Conservation (phyloP, 2,329 filamentous ascomycete species). For the Pyrenophora seminiperda region DNA sequence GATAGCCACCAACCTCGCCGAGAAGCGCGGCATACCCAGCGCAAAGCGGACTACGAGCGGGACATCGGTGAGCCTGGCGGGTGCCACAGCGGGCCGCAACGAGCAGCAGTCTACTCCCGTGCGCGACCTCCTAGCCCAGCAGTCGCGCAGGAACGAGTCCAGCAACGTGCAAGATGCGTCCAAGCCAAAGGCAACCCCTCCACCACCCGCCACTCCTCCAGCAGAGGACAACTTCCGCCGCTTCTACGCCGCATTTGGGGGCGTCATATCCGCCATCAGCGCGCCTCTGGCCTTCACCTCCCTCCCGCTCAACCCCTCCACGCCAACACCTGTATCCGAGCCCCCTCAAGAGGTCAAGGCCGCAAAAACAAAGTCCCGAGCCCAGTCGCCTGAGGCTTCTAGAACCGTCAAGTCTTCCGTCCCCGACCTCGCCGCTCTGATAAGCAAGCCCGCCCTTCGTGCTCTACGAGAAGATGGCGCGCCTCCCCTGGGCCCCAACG, state of each 20-base stretch:
- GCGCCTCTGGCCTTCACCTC: conserved; percentile 92
- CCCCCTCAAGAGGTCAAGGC: conserved; percentile 27
- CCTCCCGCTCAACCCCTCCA: conserved; percentile 66
- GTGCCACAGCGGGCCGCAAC: conserved; percentile 65
- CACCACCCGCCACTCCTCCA: conserved; percentile 28
- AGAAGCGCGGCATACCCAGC: conserved; percentile 75
- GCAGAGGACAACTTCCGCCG: conserved; percentile 80
- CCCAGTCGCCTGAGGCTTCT: conserved; percentile 36
- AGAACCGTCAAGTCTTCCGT: conserved; percentile 55
- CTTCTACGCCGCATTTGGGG: conserved; percentile 92
- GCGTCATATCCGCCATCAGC: conserved; percentile 83
- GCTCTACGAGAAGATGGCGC: conserved; percentile 70
- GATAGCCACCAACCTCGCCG: conserved; percentile 86
- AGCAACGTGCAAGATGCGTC: conserved; percentile 19
- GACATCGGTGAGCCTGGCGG: conserved; percentile 74
- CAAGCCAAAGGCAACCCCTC: conserved; percentile 16
- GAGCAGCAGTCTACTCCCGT: conserved; percentile 40
- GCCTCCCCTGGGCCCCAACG: conserved; percentile 54
- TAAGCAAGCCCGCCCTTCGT: conserved; percentile 81
- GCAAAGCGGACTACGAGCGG: conserved; percentile 66
- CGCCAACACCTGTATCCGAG: conserved; percentile 35
- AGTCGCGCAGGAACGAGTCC: conserved; percentile 36
- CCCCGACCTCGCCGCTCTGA: conserved; percentile 80
- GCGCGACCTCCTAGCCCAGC: conserved; percentile 40
- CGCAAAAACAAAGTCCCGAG: conserved; percentile 31